Evolutionary conservation across 2,329 filamentous ascomycete genomes (phyloP).

Genomic region (Eutypella sp.): DNA sequence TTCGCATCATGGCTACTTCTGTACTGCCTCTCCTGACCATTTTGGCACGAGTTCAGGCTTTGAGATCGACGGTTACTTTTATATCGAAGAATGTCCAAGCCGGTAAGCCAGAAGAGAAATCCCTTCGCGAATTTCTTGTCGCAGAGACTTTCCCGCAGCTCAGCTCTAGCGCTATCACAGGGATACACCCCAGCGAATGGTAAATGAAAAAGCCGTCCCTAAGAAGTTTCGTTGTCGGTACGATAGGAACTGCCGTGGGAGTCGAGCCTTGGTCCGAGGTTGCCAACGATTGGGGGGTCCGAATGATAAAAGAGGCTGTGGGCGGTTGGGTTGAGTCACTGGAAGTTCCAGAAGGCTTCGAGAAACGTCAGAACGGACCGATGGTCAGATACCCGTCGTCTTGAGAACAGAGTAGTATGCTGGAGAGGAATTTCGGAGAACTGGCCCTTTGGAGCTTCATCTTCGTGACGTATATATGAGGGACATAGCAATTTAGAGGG

Average conservation of each 20-base stretch:
- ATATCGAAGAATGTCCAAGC: too few relatives aligned
- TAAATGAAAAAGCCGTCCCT: constrained; percentile 16
- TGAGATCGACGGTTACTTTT: too few relatives aligned
- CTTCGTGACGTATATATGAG: constrained; percentile 10
- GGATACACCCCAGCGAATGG: constrained; percentile 10
- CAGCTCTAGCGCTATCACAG: neutral
- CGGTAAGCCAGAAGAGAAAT: too few relatives aligned
- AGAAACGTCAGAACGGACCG: constrained; percentile 7
- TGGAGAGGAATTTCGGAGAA: constrained; percentile 12
- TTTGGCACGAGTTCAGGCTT: too few relatives aligned
- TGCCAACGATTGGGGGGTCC: constrained; percentile 13
- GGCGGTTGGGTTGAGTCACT: constrained; percentile 21
- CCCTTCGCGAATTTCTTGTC: neutral
- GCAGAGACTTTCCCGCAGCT: neutral
- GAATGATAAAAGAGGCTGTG: constrained; percentile 10
- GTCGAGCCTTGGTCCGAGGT: constrained; percentile 16
- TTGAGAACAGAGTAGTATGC: neutral
- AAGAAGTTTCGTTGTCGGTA: constrained; percentile 11
- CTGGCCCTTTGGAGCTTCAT: constrained; percentile 10
- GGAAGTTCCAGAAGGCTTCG: constrained; percentile 14
- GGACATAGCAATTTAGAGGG: constrained; percentile 14
- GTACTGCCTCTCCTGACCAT: constrained; percentile 22
- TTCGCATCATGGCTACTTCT: constrained; percentile 45
- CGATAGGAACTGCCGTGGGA: constrained; percentile 14
- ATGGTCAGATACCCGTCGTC: neutral